Evolutionary conservation across 2,329 filamentous ascomycete species (phyloP).

Genomic region (Alternaria novae-zelandiae): DNA sequence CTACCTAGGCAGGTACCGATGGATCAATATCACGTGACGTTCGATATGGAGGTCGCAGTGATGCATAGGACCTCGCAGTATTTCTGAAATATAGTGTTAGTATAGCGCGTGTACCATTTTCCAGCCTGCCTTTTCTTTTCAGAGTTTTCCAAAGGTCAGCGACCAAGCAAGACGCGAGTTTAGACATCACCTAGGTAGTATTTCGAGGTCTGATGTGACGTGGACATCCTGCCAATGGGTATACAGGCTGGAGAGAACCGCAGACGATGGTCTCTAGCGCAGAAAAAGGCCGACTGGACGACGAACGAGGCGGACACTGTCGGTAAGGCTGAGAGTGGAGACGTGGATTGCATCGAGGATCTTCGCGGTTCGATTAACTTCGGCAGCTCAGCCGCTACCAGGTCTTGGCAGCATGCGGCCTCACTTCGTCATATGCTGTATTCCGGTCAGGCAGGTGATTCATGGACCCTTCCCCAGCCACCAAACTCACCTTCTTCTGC

Average conservation of each 20-base stretch:
- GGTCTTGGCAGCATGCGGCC: constrained; percentile 13
- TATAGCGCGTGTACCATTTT: background rate
- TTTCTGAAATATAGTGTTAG: background rate
- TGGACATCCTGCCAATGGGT: background rate
- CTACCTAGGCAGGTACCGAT: background rate
- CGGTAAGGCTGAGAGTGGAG: constrained; percentile 24
- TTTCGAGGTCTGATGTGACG: background rate
- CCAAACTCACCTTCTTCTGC: constrained; percentile 14
- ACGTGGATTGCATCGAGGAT: constrained; percentile 25
- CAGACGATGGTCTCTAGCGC: background rate
- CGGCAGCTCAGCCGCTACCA: constrained; percentile 16
- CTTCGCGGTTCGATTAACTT: constrained; percentile 26
- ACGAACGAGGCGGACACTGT: background rate
- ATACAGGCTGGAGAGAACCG: background rate
- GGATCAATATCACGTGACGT: background rate
- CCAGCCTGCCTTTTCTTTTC: background rate
- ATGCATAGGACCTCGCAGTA: background rate
- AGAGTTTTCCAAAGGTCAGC: background rate
- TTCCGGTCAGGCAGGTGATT: constrained; percentile 15
- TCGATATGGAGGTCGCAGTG: background rate
- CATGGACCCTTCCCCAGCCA: constrained; percentile 25
- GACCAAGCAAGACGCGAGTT: background rate
- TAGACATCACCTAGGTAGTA: background rate
- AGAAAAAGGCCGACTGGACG: background rate
- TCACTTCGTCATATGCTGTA: constrained; percentile 22